Conservation (phyloP, 2,329 filamentous ascomycete species). For the Sclerotinia nivalis region DNA sequence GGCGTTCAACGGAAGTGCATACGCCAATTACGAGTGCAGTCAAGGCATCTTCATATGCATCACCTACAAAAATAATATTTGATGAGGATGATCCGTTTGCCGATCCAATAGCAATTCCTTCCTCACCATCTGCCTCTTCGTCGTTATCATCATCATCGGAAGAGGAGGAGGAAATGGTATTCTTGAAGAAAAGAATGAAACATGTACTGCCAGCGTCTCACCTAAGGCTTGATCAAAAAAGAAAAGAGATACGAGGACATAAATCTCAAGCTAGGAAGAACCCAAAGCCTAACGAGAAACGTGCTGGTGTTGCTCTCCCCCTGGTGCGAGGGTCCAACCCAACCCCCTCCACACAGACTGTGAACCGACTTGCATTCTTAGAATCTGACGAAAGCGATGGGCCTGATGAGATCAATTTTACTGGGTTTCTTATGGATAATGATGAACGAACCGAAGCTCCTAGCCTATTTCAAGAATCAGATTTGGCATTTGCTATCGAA, state of each 20-base stretch:
- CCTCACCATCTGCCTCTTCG: conserved; percentile 28
- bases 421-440: conserved; percentile 27
- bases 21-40: conserved; percentile 40
- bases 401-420: conserved; percentile 27
- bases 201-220: conserved; percentile 69
- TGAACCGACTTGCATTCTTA: conserved; percentile 7
- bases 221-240: conserved; percentile 59
- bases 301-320: conserved; percentile 40
- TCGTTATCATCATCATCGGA: conserved; percentile 34
- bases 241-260: conserved; percentile 39
- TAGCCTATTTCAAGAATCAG: conserved; percentile 30
- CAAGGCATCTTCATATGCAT: conserved; percentile 26
- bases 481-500: conserved; percentile 37
- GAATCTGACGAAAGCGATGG: conserved; percentile 36
- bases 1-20: conserved; percentile 26
- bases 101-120: conserved; percentile 4
- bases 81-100: conserved; percentile 35
- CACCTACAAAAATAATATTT: conserved; percentile 27
- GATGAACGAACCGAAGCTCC: conserved; percentile 24
- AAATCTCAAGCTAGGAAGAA: conserved; percentile 25
- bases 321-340: conserved; percentile 14
- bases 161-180: conserved; percentile 36
- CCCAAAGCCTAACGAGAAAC: conserved; percentile 30
- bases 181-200: conserved; percentile 47
- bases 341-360: neutral